These are phyloP conservation scores for Umbilicus rupestris DNA, from an alignment of 164 flowering plant genomes.

Conservation along the genomic window DNA sequence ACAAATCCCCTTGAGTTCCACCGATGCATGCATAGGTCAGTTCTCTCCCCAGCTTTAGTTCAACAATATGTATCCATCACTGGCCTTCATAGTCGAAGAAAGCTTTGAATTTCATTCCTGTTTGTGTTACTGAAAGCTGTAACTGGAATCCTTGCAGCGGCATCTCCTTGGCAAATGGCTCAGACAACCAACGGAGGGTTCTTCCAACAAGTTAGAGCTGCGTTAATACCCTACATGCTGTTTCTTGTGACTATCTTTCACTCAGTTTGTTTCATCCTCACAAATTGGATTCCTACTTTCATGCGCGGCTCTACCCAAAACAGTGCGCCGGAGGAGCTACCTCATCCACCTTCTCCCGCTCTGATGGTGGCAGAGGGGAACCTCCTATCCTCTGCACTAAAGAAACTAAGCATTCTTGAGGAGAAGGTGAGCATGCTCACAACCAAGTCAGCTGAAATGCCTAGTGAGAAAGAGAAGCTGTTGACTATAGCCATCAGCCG, in stretches of 20 bases:
- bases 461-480: conserved; percentile 61
- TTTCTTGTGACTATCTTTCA: conserved; percentile 2
- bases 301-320: neutral
- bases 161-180: neutral
- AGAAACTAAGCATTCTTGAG: conserved; percentile 6
- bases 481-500: conserved; percentile 47
- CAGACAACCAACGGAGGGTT: neutral
- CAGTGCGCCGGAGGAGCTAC: neutral
- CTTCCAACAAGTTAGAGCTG: neutral
- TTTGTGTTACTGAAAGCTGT: neutral
- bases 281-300: neutral
- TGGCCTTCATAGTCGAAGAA: too few species aligned
- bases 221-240: neutral
- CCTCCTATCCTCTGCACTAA: conserved; percentile 5
- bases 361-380: neutral
- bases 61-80: neutral
- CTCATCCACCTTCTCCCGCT: neutral
- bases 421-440: conserved; percentile 5
- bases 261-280: neutral
- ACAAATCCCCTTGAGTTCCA: neutral
- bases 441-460: conserved; percentile 21
- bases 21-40: neutral
- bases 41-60: neutral
- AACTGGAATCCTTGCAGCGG: neutral
- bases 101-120: neutral